These are phyloP conservation scores for Phascolomyces articulosus DNA, from an alignment of 371 early-diverging fungal species.

Conservation along the genomic window DNA sequence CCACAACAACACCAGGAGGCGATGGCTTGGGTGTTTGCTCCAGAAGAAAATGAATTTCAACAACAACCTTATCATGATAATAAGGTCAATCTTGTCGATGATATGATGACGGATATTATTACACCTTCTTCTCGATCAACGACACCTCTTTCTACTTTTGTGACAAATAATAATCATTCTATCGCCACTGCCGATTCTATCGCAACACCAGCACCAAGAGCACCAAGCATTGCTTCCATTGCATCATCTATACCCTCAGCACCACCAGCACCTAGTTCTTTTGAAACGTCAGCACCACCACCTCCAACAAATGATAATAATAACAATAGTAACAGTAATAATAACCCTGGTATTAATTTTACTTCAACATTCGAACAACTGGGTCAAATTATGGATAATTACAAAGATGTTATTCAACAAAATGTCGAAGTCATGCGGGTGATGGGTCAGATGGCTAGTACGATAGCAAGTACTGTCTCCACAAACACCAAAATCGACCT, in stretches of 20 bases:
- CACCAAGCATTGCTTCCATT: too few species aligned
- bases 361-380: slow-evolving; percentile 9
- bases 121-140: not conserved
- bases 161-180: not conserved
- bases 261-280: not conserved
- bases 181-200: not conserved
- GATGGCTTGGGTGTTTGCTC: slow-evolving; percentile 14
- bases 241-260: not conserved
- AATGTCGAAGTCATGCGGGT: slow-evolving; percentile 11
- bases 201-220: not conserved
- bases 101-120: not conserved
- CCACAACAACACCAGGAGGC: slow-evolving; percentile 1
- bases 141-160: not conserved
- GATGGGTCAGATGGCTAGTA: slow-evolving; percentile 16
- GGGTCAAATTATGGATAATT: slow-evolving; percentile 13
- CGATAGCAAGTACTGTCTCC: not conserved
- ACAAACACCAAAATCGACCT: slow-evolving; percentile 9
- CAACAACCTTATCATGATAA: not conserved
- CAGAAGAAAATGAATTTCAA: not conserved
- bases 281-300: not conserved
- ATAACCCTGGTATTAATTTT: not conserved
- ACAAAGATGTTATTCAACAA: slow-evolving; percentile 7
- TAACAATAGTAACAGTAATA: too few species aligned
- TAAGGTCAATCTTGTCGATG: not conserved
- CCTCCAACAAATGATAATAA: too few species aligned